These are phyloP conservation scores for Beauveria brongniartii DNA, from an alignment of 2,329 filamentous ascomycete genomes.

Conservation along the genomic window DNA sequence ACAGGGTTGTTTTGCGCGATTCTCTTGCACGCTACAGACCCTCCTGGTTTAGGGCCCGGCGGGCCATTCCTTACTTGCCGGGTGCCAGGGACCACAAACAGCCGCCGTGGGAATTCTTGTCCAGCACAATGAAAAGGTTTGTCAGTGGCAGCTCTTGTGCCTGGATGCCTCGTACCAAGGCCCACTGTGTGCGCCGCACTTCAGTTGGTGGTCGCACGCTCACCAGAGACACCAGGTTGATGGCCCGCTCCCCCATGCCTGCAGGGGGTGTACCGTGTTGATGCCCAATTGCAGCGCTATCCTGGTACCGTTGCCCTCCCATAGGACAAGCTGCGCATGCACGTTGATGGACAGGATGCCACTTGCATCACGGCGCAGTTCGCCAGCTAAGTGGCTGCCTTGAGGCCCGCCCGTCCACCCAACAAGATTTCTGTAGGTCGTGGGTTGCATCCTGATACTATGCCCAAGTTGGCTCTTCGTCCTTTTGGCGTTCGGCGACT, in stretches of 20 bases:
- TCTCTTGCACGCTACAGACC: neutral
- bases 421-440: conserved; percentile 5
- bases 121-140: neutral
- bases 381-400: neutral
- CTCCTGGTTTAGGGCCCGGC: conserved; percentile 2
- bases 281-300: conserved; percentile 27
- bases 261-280: conserved; percentile 17
- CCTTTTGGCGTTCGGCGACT: conserved; percentile 8
- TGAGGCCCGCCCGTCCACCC: conserved; percentile 1
- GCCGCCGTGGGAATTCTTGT: conserved; percentile 7
- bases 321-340: conserved; percentile 10
- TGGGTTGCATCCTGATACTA: neutral
- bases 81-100: conserved; percentile 12
- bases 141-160: neutral
- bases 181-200: neutral
- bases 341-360: neutral
- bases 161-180: neutral
- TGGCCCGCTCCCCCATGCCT: conserved; percentile 1
- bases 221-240: neutral
- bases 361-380: conserved; percentile 9
- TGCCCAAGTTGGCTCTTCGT: conserved; percentile 3
- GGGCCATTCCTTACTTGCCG: conserved; percentile 12
- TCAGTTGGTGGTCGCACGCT: neutral
- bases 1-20: neutral
- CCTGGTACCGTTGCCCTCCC: neutral